A percentile compares a stretch with the other conserved stretches of the same genome.
Evolutionary conservation across 495 filamentous ascomycete species (phyloP).

Genomic region (Xylaria flabelliformis): DNA sequence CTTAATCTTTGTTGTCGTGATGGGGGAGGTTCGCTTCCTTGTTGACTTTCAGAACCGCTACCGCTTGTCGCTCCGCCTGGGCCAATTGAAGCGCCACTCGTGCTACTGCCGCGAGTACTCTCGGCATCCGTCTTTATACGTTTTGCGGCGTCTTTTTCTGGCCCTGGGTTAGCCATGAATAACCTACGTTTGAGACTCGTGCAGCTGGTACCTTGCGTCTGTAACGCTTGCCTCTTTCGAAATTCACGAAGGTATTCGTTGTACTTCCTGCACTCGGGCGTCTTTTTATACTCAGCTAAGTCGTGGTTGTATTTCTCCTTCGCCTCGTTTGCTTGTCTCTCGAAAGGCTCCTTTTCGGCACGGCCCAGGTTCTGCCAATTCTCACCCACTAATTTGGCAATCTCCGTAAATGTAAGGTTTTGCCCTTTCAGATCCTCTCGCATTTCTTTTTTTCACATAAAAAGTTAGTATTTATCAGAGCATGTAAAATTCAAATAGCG

Average conservation of each 20-base stretch:
- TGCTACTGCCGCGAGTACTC: slow-evolving; percentile 40
- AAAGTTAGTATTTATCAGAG: background rate
- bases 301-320: slow-evolving; percentile 75
- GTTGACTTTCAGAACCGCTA: slow-evolving; percentile 50
- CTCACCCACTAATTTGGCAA: slow-evolving; percentile 81
- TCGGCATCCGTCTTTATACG: slow-evolving; percentile 46
- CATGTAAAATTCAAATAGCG: background rate
- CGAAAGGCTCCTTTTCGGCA: slow-evolving; percentile 71
- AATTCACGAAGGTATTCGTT: slow-evolving; percentile 74
- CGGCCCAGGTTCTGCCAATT: slow-evolving; percentile 74
- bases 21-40: slow-evolving; percentile 54
- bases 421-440: slow-evolving; percentile 75
- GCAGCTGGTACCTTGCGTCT: slow-evolving; percentile 44
- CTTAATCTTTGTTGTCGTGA: slow-evolving; percentile 47
- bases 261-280: slow-evolving; percentile 65
- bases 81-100: slow-evolving; percentile 42
- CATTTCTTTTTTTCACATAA: slow-evolving; percentile 57
- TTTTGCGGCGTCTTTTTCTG: slow-evolving; percentile 55
- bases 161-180: slow-evolving; percentile 2
- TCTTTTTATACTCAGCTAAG: slow-evolving; percentile 76
- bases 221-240: slow-evolving; percentile 65
- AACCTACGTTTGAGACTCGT: background rate
- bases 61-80: slow-evolving; percentile 49
- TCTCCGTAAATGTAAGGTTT: slow-evolving; percentile 78
- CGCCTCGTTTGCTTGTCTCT: slow-evolving; percentile 67